Base-by-base conservation (phyloP, 1,284 basidiomycete species). In the Xerocomus amazonicus region DNA sequence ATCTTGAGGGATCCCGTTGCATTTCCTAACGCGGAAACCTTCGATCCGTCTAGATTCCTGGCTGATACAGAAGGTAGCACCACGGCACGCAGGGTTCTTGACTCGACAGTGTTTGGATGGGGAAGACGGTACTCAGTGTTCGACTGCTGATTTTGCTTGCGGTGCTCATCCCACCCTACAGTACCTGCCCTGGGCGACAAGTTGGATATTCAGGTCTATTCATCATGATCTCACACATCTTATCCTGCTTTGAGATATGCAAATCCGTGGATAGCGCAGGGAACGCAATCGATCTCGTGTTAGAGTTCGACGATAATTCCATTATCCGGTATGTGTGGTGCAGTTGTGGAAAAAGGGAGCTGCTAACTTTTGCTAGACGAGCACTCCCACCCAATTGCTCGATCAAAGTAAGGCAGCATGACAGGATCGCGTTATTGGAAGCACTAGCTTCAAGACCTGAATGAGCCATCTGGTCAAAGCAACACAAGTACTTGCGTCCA, bases 1-100 rank as follows among this genome's bases (percentile, higher is more conserved):
- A 51, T 57, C 10, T 14, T 57, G 41, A 56, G 55, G 14, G 51
- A 56, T 17, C 55, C 56, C 3, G 44, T 45, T 5, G 39, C 5
- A 9, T 56, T 56, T 17, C 48, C 46, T 16, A 40, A 54, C 28
- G 55, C 56, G 7, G 41, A 51, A 4, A 17, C n/a, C 2, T 56
- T 57, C 14, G 38, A 57, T 36, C 51, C 56, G 6, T 41, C 31
- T 8, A 45, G 56, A 32, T 56, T 56, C 42, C 13, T 50, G 13
- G 27, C 5, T 13, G 33, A 27, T 7, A 37, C 47, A 3, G 28
- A 35, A 32, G 47, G 40, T n/a, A 48, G 47, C 12, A 19, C 16
- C 6, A 26, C n/a, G 10, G 40, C 47, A 14, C 40, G 47, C 6
- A 31, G 32, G 9, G 16, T 26, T 3, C 17, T 43, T 34, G 47